phyloP scores from a whole-genome alignment of 495 filamentous ascomycete species.

The Neurospora intermedia region DNA sequence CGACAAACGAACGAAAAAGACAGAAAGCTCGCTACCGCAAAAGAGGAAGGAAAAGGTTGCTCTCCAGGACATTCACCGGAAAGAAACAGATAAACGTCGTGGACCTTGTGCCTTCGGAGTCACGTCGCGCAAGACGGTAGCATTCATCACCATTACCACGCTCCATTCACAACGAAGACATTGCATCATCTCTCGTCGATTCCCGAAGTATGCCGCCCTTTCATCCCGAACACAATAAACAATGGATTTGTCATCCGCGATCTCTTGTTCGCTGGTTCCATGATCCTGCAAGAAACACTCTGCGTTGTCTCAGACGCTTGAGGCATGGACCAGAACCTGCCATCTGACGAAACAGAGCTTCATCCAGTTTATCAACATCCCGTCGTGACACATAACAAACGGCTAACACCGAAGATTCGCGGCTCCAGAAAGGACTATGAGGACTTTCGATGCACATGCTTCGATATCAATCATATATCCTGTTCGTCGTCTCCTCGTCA shows the following conservation, averaged over 20 bases:
- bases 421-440: not conserved
- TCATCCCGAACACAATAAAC: not conserved
- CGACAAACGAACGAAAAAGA: not conserved
- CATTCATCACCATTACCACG: not conserved
- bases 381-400: not conserved
- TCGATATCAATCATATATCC: not conserved
- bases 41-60: no score
- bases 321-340: not conserved
- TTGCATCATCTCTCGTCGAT: not conserved
- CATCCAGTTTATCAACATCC: not conserved
- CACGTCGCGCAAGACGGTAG: not conserved
- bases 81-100: no score
- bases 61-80: no score
- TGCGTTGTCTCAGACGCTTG: not conserved
- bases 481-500: not conserved
- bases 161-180: not conserved
- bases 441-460: not conserved
- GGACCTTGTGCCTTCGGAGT: not conserved
- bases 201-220: not conserved
- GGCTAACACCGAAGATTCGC: no score
- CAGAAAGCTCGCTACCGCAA: not conserved
- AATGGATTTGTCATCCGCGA: not conserved
- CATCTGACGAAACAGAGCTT: not conserved
- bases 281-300: not conserved
- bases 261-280: not conserved